Percentiles rank a stretch among this genome's conserved stretches.
Conservation (phyloP, 345 rosid genomes). For the Brassica napus region Da-Ae NC_063434.1:5396001-5396500, state of each 20-base stretch:
- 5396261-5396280: slow-evolving; percentile 61
- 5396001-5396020: slow-evolving; percentile 60
- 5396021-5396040: neutral
- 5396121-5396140: slow-evolving; percentile 92
- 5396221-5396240: slow-evolving; percentile 71
- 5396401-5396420: slow-evolving; percentile 15
- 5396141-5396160: slow-evolving; percentile 67
- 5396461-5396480: slow-evolving; percentile 31
- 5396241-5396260: slow-evolving; percentile 80
- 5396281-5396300: slow-evolving; percentile 51
- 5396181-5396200: slow-evolving; percentile 66
- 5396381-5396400: slow-evolving; percentile 34
- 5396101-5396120: slow-evolving; percentile 5
- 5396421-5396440: slow-evolving; percentile 35
- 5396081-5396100: neutral
- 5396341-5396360: neutral
- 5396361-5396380: neutral
- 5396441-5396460: slow-evolving; percentile 25
- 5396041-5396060: neutral
- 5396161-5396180: slow-evolving; percentile 78
- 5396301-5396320: slow-evolving; percentile 84
- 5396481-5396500: slow-evolving; percentile 1
- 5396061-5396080: neutral
- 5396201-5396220: slow-evolving; percentile 47
- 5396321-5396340: slow-evolving; percentile 39